Conservation (phyloP, 2,329 filamentous ascomycete species). For the Trichoderma pleuroti region DNA sequence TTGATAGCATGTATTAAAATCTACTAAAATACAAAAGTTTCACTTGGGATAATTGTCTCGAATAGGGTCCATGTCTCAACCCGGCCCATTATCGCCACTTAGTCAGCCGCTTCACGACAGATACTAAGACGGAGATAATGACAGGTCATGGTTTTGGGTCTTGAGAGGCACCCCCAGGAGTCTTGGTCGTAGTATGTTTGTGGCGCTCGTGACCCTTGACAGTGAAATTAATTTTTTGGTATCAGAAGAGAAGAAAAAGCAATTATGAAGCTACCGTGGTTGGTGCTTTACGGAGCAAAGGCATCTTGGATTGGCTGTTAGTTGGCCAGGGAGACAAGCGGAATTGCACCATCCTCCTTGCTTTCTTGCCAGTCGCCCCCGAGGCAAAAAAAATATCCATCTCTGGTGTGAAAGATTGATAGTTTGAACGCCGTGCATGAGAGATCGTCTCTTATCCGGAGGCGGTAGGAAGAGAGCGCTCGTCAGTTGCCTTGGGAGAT, state of each 20-base stretch:
- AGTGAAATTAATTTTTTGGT: background rate
- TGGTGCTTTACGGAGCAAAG: background rate
- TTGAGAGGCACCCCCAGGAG: background rate
- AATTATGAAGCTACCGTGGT: background rate
- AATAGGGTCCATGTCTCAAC: background rate
- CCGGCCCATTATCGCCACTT: background rate
- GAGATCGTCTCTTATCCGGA: background rate
- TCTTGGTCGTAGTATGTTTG: background rate
- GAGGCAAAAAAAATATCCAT: background rate
- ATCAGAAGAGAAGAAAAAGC: background rate
- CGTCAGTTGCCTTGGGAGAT: background rate
- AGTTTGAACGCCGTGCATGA: background rate
- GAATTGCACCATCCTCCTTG: conserved; percentile 5
- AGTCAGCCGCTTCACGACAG: background rate
- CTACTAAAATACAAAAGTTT: background rate
- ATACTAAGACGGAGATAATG: background rate
- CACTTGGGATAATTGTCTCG: background rate
- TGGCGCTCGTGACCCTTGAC: background rate
- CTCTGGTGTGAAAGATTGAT: background rate
- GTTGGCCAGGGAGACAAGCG: conserved; percentile 11
- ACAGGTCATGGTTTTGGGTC: background rate
- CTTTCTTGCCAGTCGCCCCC: background rate
- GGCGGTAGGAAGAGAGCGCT: background rate
- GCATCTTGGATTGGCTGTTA: conserved; percentile 1
- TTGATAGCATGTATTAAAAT: background rate